Evolutionary conservation across 169 alveolate genomes (phyloP).

Genomic region (Prorocentrum cordatum): DNA sequence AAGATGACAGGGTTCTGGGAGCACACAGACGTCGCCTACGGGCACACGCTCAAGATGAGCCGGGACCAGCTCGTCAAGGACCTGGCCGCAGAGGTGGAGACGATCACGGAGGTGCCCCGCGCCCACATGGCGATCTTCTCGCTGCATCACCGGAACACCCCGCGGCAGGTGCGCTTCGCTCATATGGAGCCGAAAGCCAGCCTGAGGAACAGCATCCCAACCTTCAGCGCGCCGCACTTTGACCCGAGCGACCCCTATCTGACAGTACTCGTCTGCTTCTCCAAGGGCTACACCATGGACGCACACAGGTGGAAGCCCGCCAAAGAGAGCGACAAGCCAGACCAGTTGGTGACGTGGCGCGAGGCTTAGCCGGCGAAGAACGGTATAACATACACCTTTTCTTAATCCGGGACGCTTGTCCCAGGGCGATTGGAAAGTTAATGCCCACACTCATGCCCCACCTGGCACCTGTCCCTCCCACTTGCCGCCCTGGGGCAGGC

Average conservation of each 20-base stretch:
- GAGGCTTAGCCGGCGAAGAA: no score
- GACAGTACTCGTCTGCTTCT: constrained; percentile 8
- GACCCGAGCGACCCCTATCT: constrained; percentile 14
- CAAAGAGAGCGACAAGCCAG: no score
- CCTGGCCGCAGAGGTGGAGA: neutral
- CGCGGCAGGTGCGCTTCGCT: constrained; percentile 21
- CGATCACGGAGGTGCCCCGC: neutral
- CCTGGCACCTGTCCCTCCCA: no score
- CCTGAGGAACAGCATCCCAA: neutral
- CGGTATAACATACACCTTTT: no score
- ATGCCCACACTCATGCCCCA: no score
- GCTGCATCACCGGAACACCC: constrained; percentile 21
- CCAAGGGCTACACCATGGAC: constrained; percentile 15
- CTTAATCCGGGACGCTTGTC: no score
- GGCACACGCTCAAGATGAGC: constrained; percentile 37
- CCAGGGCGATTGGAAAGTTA: no score
- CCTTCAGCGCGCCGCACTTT: constrained; percentile 7
- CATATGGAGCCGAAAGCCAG: constrained; percentile 3
- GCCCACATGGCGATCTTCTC: constrained; percentile 14
- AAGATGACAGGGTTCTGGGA: constrained; percentile 44
- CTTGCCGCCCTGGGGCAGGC: no score
- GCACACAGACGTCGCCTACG: neutral
- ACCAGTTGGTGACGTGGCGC: no score
- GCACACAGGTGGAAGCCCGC: no score
- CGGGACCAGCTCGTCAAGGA: constrained; percentile 22